Percentiles rank a stretch among this genome's conserved stretches.
Conservation (phyloP, 2,329 filamentous ascomycete genomes). For the Stenocarpella maydis region DNA sequence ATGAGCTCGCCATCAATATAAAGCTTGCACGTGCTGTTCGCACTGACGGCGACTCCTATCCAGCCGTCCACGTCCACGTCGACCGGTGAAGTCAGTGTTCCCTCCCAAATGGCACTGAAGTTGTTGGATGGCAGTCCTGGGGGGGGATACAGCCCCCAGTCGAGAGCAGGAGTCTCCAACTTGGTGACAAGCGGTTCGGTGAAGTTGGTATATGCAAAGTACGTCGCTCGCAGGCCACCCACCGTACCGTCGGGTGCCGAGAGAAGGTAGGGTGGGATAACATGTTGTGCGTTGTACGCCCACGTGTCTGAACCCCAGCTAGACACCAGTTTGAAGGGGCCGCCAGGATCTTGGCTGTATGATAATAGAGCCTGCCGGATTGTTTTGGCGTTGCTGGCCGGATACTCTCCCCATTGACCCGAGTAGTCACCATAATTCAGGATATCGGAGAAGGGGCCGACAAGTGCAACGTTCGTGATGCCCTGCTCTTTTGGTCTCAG, state of each 20-base stretch:
- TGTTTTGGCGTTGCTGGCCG: constrained; percentile 48
- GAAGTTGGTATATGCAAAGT: constrained; percentile 52
- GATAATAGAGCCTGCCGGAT: constrained; percentile 48
- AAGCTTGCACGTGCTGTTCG: constrained; percentile 50
- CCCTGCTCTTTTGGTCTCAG: constrained; percentile 42
- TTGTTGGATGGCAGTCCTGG: constrained; percentile 52
- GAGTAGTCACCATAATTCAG: constrained; percentile 56
- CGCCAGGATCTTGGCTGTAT: constrained; percentile 39
- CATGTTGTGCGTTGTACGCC: constrained; percentile 54
- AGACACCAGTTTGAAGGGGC: constrained; percentile 46
- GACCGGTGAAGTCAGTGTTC: constrained; percentile 47
- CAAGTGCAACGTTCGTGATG: constrained; percentile 48
- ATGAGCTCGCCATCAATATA: constrained; percentile 47
- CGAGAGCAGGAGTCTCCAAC: constrained; percentile 49
- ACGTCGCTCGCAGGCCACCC: constrained; percentile 50
- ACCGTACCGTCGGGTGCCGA: constrained; percentile 44
- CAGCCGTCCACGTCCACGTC: constrained; percentile 49
- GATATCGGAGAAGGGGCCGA: constrained; percentile 51
- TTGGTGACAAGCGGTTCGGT: constrained; percentile 41
- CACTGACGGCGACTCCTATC: constrained; percentile 51
- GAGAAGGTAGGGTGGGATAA: constrained; percentile 52
- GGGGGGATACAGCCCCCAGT: constrained; percentile 55
- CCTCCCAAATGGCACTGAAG: constrained; percentile 55
- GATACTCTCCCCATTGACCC: constrained; percentile 51
- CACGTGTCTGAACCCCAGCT: constrained; percentile 54